Percentiles rank a stretch among this genome's conserved stretches.
These are phyloP conservation scores for Fusarium palustre DNA, from an alignment of 2,329 filamentous ascomycete species.

Conservation along the genomic window DNA sequence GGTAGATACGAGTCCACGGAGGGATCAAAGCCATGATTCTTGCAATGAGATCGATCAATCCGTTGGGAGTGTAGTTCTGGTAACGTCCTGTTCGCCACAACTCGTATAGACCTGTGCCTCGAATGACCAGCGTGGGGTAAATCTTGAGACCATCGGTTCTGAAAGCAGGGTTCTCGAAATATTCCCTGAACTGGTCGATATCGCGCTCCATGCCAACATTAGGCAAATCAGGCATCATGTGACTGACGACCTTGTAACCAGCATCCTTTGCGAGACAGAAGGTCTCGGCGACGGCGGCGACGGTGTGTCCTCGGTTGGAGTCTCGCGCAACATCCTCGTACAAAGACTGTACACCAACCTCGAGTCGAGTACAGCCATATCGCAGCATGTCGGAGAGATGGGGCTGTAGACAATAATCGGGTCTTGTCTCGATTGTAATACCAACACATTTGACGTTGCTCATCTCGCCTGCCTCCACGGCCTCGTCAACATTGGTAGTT, in stretches of 20 bases:
- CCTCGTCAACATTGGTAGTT: slow-evolving; percentile 93
- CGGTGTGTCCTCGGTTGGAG: slow-evolving; percentile 96
- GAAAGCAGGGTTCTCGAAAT: slow-evolving; percentile 97
- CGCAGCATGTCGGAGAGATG: slow-evolving; percentile 95
- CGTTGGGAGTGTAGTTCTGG: slow-evolving; percentile 99
- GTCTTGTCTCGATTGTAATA: slow-evolving; percentile 97
- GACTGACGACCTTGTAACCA: slow-evolving; percentile 97
- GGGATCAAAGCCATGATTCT: slow-evolving; percentile 95
- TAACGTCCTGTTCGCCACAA: slow-evolving; percentile 97
- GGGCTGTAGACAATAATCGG: slow-evolving; percentile 96
- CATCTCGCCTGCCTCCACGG: slow-evolving; percentile 93
- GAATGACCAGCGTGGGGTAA: slow-evolving; percentile 96
- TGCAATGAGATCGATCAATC: slow-evolving; percentile 92
- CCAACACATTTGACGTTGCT: slow-evolving; percentile 98
- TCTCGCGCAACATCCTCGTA: slow-evolving; percentile 99
- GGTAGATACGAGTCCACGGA: slow-evolving; percentile 98
- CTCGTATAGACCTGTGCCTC: slow-evolving; percentile 95
- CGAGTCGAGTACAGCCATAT: slow-evolving; percentile 95
- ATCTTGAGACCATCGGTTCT: slow-evolving; percentile 97
- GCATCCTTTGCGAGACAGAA: slow-evolving; percentile 98
- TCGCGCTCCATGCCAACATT: slow-evolving; percentile 99
- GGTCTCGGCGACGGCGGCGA: slow-evolving; percentile 93
- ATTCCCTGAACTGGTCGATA: slow-evolving; percentile 95
- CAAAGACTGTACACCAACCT: slow-evolving; percentile 94
- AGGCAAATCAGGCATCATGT: slow-evolving; percentile 99